Percentiles rank a stretch among this genome's conserved stretches.
These are phyloP conservation scores for Diaporthe sp. DNA, from an alignment of 2,329 filamentous ascomycete species.

Conservation along the genomic window DNA sequence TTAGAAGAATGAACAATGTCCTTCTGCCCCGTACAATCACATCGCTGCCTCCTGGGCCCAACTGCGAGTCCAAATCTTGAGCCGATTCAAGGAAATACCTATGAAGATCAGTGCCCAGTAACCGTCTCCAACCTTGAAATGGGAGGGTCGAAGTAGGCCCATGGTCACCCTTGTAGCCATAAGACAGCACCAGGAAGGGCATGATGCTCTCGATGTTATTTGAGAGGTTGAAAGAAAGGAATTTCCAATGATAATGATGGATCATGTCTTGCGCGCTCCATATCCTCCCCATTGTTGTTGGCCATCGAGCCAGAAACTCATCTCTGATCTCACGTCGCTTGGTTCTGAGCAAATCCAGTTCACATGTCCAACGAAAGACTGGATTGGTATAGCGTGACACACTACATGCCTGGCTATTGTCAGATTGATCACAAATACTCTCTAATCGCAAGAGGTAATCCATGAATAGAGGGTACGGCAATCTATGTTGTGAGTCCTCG, in stretches of 20 bases:
- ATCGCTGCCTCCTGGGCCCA: too few species aligned
- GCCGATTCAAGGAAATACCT: too few species aligned
- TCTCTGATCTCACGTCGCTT: not conserved
- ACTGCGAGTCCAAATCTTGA: too few species aligned
- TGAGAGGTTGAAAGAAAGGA: not conserved
- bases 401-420: not conserved
- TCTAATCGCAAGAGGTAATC: constrained; percentile 21
- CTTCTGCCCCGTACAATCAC: too few species aligned
- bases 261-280: not conserved
- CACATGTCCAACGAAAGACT: not conserved
- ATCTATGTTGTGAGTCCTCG: not conserved
- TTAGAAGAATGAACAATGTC: too few species aligned
- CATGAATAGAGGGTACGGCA: constrained; percentile 18
- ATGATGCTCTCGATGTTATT: too few species aligned
- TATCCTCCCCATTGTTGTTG: rapidly evolving
- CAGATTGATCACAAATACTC: not conserved
- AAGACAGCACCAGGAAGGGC: not conserved
- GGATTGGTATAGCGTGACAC: not conserved
- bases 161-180: not conserved
- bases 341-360: constrained; percentile 8
- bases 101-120: not conserved
- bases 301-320: not conserved
- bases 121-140: not conserved
- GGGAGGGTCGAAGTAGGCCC: not conserved
- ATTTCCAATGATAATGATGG: not conserved